A percentile compares a stretch with the other conserved stretches of the same genome.
phyloP scores from a whole-genome alignment of 2,329 filamentous ascomycete genomes.

The Fusarium veterinarium region DNA sequence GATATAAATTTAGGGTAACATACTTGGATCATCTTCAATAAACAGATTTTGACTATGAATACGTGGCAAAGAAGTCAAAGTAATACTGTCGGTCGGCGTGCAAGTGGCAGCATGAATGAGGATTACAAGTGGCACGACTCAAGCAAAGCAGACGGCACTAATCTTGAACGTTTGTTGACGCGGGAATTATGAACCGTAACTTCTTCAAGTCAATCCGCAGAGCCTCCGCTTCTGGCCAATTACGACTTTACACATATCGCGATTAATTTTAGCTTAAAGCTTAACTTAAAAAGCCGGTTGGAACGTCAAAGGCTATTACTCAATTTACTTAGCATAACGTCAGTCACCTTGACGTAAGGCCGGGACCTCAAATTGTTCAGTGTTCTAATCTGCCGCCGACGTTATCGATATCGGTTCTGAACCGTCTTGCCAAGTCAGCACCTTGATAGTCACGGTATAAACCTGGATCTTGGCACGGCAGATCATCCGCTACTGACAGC shows the following conservation, averaged over 20 bases:
- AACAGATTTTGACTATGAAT: not conserved
- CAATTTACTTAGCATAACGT: no score
- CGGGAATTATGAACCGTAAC: not conserved
- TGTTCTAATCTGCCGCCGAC: no score
- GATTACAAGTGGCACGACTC: not conserved
- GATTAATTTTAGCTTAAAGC: not conserved
- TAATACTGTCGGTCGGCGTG: accelerated
- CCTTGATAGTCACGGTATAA: not conserved
- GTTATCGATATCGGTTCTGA: not conserved
- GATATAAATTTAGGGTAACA: not conserved
- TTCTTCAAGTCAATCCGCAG: no score
- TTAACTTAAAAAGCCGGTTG: not conserved
- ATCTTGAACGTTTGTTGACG: not conserved
- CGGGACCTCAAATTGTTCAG: not conserved
- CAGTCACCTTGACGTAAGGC: no score
- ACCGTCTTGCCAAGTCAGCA: not conserved
- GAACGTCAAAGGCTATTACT: no score
- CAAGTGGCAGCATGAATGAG: not conserved
- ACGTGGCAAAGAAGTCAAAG: not conserved
- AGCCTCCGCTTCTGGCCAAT: not conserved
- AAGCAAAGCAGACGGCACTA: no score
- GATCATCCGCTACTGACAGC: not conserved
- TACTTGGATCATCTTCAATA: no score
- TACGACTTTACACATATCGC: not conserved
- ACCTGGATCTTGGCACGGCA: not conserved